phyloP scores from a whole-genome alignment of 2,329 filamentous ascomycete species.

The Fusarium sp. region DNA sequence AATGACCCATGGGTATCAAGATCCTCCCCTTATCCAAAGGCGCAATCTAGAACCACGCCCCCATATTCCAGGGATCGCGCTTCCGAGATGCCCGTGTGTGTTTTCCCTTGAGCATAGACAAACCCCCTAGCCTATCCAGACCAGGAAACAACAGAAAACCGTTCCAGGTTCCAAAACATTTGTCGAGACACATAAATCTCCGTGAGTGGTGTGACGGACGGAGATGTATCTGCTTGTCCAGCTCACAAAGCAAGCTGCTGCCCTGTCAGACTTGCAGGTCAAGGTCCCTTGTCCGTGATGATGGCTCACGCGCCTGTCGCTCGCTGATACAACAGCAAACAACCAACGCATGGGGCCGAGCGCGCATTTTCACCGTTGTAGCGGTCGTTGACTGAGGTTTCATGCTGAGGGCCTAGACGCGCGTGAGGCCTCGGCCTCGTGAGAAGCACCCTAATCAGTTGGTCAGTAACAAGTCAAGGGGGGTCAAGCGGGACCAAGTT shows the following conservation, averaged over 20 bases:
- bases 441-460: conserved; percentile 48
- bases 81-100: not conserved
- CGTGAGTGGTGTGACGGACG: conserved; percentile 10
- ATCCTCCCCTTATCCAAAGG: not conserved
- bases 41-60: not conserved
- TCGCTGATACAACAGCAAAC: not conserved
- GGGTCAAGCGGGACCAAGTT: not conserved
- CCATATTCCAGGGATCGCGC: conserved; percentile 23
- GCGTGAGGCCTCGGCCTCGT: conserved; percentile 49
- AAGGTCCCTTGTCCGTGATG: conserved; percentile 6
- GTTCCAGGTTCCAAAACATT: conserved; percentile 8
- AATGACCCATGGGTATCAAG: conserved; percentile 2
- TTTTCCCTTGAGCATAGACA: not conserved
- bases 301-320: not conserved
- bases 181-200: conserved; percentile 8
- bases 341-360: not conserved
- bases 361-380: not conserved
- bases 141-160: conserved; percentile 5
- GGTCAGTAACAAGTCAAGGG: conserved; percentile 17
- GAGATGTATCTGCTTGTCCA: conserved; percentile 10
- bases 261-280: conserved; percentile 12
- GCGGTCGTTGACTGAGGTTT: not conserved
- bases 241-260: too few relatives aligned
- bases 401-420: conserved; percentile 32
- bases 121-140: not conserved